Conservation (phyloP, 2,329 filamentous ascomycete species). For the Ophiocordyceps robertsii region DNA sequence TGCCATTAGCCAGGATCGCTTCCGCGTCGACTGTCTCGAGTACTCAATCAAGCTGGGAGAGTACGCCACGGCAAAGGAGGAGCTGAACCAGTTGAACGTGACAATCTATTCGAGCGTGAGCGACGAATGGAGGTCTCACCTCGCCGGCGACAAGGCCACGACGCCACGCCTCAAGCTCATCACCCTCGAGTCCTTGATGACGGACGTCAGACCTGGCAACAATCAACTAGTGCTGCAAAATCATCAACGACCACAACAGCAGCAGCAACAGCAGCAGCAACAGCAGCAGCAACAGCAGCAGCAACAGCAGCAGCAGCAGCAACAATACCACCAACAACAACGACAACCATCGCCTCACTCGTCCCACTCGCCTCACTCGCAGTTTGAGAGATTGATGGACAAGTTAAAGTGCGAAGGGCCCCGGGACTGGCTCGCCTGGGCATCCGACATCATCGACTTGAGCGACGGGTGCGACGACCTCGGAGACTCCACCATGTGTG, state of each 20-base stretch:
- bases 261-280: too few relatives aligned
- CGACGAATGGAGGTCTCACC: constrained; percentile 2
- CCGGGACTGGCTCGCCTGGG: constrained; percentile 1
- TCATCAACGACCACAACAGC: too few relatives aligned
- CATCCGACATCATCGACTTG: background rate
- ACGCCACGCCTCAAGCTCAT: constrained; percentile 4
- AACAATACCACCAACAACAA: too few relatives aligned
- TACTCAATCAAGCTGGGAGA: constrained; percentile 2
- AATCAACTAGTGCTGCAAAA: too few relatives aligned
- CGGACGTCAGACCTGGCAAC: background rate
- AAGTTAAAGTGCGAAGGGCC: background rate
- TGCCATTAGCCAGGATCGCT: constrained; percentile 3
- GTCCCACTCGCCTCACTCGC: background rate
- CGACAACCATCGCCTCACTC: too few relatives aligned
- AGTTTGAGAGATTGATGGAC: background rate
- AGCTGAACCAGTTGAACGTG: constrained; percentile 3
- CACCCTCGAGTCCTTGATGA: constrained; percentile 1
- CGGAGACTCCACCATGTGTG: background rate
- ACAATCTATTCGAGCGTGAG: constrained; percentile 3
- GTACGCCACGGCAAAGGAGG: constrained; percentile 1
- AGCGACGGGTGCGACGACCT: background rate
- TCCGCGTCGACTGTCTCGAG: constrained; percentile 3
- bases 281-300: too few relatives aligned
- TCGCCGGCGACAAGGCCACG: constrained; percentile 2
- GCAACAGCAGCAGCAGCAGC: too few relatives aligned